These are phyloP conservation scores for Yamadazyma diospyri DNA, from an alignment of 1,139 yeast species.

Conservation along the genomic window DNA sequence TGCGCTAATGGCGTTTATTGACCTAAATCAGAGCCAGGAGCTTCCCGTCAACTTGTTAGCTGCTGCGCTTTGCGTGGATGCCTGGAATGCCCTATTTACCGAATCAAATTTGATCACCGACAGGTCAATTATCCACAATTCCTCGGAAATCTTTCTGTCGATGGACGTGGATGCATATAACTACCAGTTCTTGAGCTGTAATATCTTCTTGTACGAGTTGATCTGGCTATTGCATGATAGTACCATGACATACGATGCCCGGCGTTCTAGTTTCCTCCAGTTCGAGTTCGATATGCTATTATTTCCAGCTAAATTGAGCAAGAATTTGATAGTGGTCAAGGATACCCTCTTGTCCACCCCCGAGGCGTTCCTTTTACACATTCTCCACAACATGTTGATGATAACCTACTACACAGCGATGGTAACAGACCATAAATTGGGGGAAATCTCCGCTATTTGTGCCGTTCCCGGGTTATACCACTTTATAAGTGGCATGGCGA, in stretches of 20 bases:
- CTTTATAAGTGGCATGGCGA: constrained; percentile 22
- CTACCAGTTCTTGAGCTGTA: constrained; percentile 17
- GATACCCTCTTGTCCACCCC: constrained; percentile 21
- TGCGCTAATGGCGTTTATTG: constrained; percentile 14
- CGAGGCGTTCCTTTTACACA: constrained; percentile 20
- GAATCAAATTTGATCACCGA: constrained; percentile 14
- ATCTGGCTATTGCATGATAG: constrained; percentile 16
- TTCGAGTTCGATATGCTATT: constrained; percentile 22
- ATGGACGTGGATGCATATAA: constrained; percentile 16
- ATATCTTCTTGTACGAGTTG: constrained; percentile 16
- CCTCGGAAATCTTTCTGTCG: constrained; percentile 11
- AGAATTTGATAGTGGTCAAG: constrained; percentile 18
- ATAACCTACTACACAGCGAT: constrained; percentile 17
- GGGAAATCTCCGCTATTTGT: constrained; percentile 17
- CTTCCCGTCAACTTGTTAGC: constrained; percentile 15
- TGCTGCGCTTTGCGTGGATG: constrained; percentile 20
- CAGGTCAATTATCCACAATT: constrained; percentile 8
- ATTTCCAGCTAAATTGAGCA: constrained; percentile 22
- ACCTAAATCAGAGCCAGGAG: constrained; percentile 7
- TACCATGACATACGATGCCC: constrained; percentile 11
- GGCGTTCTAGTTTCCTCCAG: constrained; percentile 13
- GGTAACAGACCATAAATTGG: constrained; percentile 13
- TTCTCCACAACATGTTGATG: constrained; percentile 20
- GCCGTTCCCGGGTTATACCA: constrained; percentile 23
- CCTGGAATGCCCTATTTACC: constrained; percentile 16